Conservation (phyloP, 306 rosid species). For the Vachellia collinsii region DNA sequence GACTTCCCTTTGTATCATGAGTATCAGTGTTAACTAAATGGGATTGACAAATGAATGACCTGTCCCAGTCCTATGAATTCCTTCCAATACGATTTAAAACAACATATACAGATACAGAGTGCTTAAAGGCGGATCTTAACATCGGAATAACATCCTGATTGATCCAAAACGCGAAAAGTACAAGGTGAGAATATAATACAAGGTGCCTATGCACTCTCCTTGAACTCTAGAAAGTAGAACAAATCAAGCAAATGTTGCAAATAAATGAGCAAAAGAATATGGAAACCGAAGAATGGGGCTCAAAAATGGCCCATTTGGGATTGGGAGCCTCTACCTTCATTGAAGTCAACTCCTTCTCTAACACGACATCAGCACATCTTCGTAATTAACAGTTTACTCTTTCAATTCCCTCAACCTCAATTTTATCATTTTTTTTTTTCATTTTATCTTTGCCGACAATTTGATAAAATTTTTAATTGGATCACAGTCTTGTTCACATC, state of each 20-base stretch:
- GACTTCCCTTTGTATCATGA: too few relatives aligned
- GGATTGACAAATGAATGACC: neutral
- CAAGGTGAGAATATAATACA: neutral
- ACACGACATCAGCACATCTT: neutral
- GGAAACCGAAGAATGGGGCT: constrained; percentile 12
- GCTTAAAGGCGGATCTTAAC: neutral
- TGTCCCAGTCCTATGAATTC: too few relatives aligned
- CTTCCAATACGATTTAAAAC: neutral
- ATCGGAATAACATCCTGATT: neutral
- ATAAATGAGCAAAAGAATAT: constrained; percentile 7
- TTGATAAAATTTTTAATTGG: constrained; percentile 29
- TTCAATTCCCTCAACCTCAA: constrained; percentile 11
- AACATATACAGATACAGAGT: neutral
- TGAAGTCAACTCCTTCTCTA: neutral
- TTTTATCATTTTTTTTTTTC: neutral
- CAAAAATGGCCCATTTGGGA: constrained; percentile 12
- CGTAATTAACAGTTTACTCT: constrained; percentile 20
- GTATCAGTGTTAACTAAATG: neutral
- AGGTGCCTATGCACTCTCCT: neutral
- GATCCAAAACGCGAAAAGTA: neutral
- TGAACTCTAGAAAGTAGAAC: neutral
- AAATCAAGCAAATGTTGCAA: neutral
- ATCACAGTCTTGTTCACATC: constrained; percentile 52
- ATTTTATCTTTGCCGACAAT: neutral
- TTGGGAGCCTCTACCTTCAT: constrained; percentile 3